Percentiles rank a stretch among this genome's conserved stretches.
Conservation (phyloP, 805 yeast species). For the Cyberlindnera euphorbiiphila region DNA sequence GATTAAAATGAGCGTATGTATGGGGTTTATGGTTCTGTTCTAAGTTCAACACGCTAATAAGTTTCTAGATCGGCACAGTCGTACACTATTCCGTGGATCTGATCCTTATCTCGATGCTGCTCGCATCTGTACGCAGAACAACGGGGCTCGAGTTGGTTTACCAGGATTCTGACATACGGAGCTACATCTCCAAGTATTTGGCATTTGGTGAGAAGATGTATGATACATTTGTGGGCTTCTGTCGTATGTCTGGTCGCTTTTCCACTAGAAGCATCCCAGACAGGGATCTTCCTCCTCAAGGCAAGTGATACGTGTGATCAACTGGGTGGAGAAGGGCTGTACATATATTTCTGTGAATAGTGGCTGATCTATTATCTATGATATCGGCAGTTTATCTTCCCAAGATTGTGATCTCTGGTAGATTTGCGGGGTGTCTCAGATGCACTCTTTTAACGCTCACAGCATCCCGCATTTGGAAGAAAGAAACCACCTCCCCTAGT, state of each 20-base stretch:
- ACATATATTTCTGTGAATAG: too few species aligned
- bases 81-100: conserved; percentile 76
- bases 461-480: too few species aligned
- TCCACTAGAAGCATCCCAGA: conserved; percentile 15
- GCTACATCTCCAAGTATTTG: conserved; percentile 50
- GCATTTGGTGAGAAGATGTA: conserved; percentile 60
- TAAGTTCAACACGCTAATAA: too few species aligned
- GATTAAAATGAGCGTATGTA: conserved; percentile 8
- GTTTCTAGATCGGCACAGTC: conserved; percentile 44
- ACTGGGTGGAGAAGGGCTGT: too few species aligned
- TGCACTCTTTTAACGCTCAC: too few species aligned
- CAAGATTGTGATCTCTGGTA: too few species aligned
- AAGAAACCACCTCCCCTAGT: too few species aligned
- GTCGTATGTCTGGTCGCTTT: conserved; percentile 49
- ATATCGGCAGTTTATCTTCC: too few species aligned
- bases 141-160: conserved; percentile 57
- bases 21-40: too few species aligned
- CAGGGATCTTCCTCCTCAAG: conserved; percentile 5
- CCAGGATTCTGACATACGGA: conserved; percentile 35
- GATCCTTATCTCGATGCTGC: conserved; percentile 69
- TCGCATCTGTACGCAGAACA: conserved; percentile 82
- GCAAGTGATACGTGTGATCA: too few species aligned
- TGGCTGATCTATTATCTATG: too few species aligned
- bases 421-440: too few species aligned
- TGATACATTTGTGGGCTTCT: conserved; percentile 41